These are phyloP conservation scores for Daphne laureola DNA, from an alignment of 441 rosid genomes.

Conservation along the genomic window DNA sequence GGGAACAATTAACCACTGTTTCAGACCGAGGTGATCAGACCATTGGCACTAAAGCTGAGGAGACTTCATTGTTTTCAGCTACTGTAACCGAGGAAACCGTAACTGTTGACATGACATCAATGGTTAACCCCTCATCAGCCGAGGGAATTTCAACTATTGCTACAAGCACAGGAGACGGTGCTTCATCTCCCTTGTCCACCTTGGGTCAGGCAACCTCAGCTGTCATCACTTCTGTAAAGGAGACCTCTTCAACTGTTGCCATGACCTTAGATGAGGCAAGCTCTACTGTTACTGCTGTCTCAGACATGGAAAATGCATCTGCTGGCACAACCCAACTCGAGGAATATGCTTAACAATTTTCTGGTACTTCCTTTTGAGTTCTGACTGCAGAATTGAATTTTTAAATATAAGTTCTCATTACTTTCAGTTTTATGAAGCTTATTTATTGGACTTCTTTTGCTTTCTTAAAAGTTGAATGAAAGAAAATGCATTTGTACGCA, in stretches of 20 bases:
- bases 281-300: conserved; percentile 17
- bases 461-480: not conserved
- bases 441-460: not conserved
- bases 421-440: not conserved
- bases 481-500: not conserved
- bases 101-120: not conserved
- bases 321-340: conserved; percentile 24
- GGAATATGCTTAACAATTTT: conserved; percentile 30
- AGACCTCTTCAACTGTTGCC: not conserved
- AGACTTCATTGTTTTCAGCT: not conserved
- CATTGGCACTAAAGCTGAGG: not conserved
- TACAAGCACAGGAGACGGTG: too few species aligned
- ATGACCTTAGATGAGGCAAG: conserved; percentile 1
- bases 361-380: conserved; percentile 26
- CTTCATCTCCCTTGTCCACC: too few species aligned
- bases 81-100: not conserved
- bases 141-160: too few species aligned
- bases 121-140: too few species aligned
- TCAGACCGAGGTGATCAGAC: not conserved
- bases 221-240: too few species aligned
- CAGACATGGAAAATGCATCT: conserved; percentile 18
- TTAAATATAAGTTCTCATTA: not conserved
- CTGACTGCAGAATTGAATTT: not conserved
- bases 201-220: too few species aligned
- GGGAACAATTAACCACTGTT: not conserved